phyloP scores from a whole-genome alignment of 306 rosid species.

The Malus sieversii region DNA sequence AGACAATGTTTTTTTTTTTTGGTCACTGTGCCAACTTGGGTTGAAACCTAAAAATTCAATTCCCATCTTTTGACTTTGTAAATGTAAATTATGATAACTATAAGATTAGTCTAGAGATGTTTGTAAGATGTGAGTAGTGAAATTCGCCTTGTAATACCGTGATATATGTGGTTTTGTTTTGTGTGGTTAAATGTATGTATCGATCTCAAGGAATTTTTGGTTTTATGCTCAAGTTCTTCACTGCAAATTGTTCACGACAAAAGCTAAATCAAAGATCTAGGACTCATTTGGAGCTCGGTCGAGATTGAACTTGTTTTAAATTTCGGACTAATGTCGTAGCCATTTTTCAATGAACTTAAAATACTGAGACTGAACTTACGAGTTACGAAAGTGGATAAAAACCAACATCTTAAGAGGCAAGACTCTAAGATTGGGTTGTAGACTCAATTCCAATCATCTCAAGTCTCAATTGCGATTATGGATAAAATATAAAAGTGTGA shows the following conservation, averaged over 20 bases:
- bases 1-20: background rate
- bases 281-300: background rate
- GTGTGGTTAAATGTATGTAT: background rate
- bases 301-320: background rate
- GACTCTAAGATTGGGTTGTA: background rate
- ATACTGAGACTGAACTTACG: background rate
- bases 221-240: background rate
- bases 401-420: background rate
- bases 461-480: too few relatives aligned
- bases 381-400: background rate
- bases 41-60: background rate
- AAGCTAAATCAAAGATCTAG: background rate
- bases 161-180: background rate
- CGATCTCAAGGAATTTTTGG: background rate
- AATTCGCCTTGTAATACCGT: background rate
- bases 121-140: background rate
- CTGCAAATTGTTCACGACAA: background rate
- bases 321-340: too few relatives aligned
- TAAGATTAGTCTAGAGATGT: background rate
- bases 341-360: too few relatives aligned
- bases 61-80: background rate
- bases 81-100: conserved; percentile 10
- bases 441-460: background rate
- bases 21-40: background rate
- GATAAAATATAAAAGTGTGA: background rate